phyloP scores from a whole-genome alignment of 2,329 filamentous ascomycete genomes.

The Monosporascus sp. region DNA sequence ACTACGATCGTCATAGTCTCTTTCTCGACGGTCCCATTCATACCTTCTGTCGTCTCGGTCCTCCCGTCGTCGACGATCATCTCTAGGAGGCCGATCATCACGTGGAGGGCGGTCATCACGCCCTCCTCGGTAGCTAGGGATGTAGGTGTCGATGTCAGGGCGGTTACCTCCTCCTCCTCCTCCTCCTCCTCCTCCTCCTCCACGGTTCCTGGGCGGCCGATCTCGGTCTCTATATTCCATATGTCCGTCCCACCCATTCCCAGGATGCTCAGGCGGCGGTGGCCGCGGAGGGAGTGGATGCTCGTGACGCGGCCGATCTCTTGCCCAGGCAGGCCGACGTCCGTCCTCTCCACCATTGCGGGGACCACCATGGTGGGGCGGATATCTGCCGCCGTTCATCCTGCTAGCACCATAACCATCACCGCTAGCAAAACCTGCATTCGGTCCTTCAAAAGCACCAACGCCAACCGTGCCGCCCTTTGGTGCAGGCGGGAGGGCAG shows the following conservation, averaged over 20 bases:
- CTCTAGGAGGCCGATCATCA: conserved; percentile 30
- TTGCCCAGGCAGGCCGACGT: conserved; percentile 49
- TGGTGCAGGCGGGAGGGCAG: conserved; percentile 80
- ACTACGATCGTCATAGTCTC: conserved; percentile 29
- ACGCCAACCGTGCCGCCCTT: conserved; percentile 86
- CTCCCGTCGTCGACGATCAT: conserved; percentile 30
- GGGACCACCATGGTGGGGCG: conserved; percentile 27
- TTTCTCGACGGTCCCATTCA: conserved; percentile 33
- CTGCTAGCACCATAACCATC: conserved; percentile 47
- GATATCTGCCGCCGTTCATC: conserved; percentile 41
- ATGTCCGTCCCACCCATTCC: conserved; percentile 30
- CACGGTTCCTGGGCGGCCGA: conserved; percentile 26
- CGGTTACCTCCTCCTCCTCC: conserved; percentile 21
- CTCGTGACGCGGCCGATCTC: conserved; percentile 36
- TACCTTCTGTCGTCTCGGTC: conserved; percentile 33
- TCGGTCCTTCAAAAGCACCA: conserved; percentile 48
- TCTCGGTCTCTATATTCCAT: conserved; percentile 35
- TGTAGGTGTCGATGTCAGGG: conserved; percentile 44
- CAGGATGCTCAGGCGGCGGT: conserved; percentile 38
- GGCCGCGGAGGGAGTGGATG: conserved; percentile 44
- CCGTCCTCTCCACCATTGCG: conserved; percentile 32
- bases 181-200: conserved; percentile 16
- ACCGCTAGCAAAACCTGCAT: conserved; percentile 45
- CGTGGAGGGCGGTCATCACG: conserved; percentile 32
- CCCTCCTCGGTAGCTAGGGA: conserved; percentile 40